Percentiles rank a stretch among this genome's conserved stretches.
Evolutionary conservation across 768 basidiomycete species (phyloP).

Genomic region (Calocybe indica): DNA sequence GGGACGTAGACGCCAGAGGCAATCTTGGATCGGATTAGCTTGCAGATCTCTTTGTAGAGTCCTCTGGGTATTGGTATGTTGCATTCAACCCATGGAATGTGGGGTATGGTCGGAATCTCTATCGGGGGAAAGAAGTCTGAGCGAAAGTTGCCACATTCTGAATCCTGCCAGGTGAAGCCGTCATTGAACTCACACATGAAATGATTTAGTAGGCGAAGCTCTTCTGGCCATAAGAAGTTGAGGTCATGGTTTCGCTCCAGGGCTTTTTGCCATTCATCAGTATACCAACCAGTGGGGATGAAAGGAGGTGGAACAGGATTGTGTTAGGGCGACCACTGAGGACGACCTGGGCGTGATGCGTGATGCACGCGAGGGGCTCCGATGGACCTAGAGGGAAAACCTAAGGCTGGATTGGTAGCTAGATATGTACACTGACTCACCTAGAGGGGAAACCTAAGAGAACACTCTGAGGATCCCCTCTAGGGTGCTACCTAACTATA

Average conservation of each 20-base stretch:
- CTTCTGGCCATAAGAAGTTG: conserved; percentile 25
- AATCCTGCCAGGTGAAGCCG: conserved; percentile 33
- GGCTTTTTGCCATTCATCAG: conserved; percentile 11
- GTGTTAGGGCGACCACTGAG: conserved; percentile 9
- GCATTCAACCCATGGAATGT: conserved; percentile 24
- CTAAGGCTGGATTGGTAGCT: no score
- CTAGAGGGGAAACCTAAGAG: no score
- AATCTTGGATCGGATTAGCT: conserved; percentile 16
- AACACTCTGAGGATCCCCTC: no score
- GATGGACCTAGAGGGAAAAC: no score
- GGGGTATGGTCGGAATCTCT: conserved; percentile 24
- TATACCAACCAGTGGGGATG: conserved; percentile 13
- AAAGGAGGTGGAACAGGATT: conserved; percentile 9
- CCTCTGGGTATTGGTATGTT: conserved; percentile 25
- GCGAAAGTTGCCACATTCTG: conserved; percentile 25
- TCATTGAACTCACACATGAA: conserved; percentile 22
- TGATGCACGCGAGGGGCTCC: no score
- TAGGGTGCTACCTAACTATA: no score
- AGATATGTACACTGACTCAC: no score
- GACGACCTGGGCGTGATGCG: no score
- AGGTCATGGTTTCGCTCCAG: conserved; percentile 8
- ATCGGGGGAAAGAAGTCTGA: conserved; percentile 27
- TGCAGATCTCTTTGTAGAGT: conserved; percentile 14
- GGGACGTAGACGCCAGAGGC: conserved; percentile 25
- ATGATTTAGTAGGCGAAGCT: conserved; percentile 24